Evolutionary conservation across 2,329 filamentous ascomycete genomes (phyloP).

Genomic region (Penicillium sp.): DNA sequence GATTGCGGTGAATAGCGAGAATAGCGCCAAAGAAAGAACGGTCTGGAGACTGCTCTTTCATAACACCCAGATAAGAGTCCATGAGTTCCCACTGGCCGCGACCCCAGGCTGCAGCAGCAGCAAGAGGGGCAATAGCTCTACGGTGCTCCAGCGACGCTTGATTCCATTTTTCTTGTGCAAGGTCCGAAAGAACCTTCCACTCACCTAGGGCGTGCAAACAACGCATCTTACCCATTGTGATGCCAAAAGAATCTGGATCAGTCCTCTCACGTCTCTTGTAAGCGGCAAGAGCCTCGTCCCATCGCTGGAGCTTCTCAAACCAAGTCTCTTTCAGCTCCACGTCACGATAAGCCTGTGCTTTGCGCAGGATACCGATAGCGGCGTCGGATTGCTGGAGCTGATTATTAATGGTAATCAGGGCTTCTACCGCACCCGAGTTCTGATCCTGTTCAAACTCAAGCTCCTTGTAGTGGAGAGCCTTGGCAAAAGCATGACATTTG

Average conservation of each 20-base stretch:
- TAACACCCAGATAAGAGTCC: constrained; percentile 93
- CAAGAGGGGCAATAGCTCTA: constrained; percentile 85
- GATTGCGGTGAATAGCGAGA: constrained; percentile 88
- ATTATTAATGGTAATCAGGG: constrained; percentile 98
- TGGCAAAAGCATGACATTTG: constrained; percentile 96
- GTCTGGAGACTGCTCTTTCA: constrained; percentile 91
- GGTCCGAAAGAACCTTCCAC: constrained; percentile 86
- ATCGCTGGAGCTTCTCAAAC: constrained; percentile 97
- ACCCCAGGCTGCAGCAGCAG: constrained; percentile 94
- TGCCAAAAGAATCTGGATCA: constrained; percentile 77
- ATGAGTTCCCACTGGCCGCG: constrained; percentile 96
- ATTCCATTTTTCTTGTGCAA: constrained; percentile 92
- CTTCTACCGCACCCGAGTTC: constrained; percentile 91
- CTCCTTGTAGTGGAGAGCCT: constrained; percentile 98
- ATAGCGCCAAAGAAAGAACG: constrained; percentile 97
- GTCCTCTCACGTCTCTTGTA: constrained; percentile 83
- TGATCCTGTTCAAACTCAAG: constrained; percentile 97
- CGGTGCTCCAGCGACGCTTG: constrained; percentile 85
- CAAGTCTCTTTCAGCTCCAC: constrained; percentile 96
- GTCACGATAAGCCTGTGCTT: constrained; percentile 92
- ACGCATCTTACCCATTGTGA: constrained; percentile 99
- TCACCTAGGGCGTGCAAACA: constrained; percentile 95
- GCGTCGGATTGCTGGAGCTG: constrained; percentile 98
- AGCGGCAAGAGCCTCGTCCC: constrained; percentile 92
- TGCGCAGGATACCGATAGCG: constrained; percentile 93